These are phyloP conservation scores for Heliophila coronopifolia DNA, from an alignment of 441 rosid species.

Conservation along the genomic window DNA sequence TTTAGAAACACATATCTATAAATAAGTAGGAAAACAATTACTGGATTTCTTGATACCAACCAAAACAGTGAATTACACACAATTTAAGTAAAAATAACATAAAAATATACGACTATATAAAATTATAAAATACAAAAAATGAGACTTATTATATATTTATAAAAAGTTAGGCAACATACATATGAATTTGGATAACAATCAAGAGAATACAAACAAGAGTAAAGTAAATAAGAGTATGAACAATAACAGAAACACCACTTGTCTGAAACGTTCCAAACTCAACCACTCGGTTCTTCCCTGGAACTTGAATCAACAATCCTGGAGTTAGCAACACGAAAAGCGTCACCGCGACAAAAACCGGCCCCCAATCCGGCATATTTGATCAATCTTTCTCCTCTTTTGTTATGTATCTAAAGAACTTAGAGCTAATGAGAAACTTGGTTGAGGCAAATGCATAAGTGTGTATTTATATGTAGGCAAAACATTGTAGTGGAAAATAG, in stretches of 20 bases:
- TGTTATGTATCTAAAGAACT: background rate
- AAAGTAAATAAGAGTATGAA: constrained; percentile 71
- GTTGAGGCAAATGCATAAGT: constrained; percentile 3
- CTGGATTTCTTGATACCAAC: too few relatives aligned
- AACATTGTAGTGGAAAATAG: background rate
- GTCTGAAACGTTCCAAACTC: constrained; percentile 91
- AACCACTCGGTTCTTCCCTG: constrained; percentile 44
- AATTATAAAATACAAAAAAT: background rate
- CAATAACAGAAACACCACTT: constrained; percentile 73
- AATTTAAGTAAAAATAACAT: too few relatives aligned
- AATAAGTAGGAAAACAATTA: too few relatives aligned
- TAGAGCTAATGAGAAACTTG: background rate
- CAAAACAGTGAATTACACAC: too few relatives aligned
- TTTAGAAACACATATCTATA: too few relatives aligned
- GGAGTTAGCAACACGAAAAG: constrained; percentile 67
- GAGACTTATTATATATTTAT: background rate
- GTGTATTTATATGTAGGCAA: constrained; percentile 19
- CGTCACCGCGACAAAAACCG: constrained; percentile 48
- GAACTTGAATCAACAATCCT: constrained; percentile 76
- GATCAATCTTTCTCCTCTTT: background rate
- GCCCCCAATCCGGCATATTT: constrained; percentile 63
- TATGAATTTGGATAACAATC: constrained; percentile 63
- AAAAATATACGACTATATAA: too few relatives aligned
- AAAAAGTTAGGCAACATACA: constrained; percentile 53
- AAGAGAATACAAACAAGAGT: constrained; percentile 71